Evolutionary conservation across 371 early-diverging fungal genomes (phyloP), one percentile per base, ranked within the genome.

Genomic region (Saksenaea oblongispora): DNA sequence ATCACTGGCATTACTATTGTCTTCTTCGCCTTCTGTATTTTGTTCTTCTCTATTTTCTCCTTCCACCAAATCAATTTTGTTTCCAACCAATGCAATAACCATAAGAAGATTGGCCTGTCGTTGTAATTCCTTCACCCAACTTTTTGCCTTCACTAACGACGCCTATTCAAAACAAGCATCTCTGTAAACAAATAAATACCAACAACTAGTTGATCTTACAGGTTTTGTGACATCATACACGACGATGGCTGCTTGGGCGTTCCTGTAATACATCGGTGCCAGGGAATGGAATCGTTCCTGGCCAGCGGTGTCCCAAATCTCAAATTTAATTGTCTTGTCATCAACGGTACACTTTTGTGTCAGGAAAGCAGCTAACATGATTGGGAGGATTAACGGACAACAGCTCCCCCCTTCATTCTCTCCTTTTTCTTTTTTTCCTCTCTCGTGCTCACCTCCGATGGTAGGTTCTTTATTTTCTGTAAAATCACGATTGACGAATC

Each of bases 221-320:
- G 89, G 79, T 75, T 95, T 94, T 37, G 97, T 96, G 65, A 98
- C 91, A 80, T 99, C 99, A 76, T 97, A 99, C 5, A 92, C 94
- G 9, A 96, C 93, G 5, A 95, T 86, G 5, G 95, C 95, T 13
- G 93, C 95, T 75, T 92, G 92, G 5, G 98, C 97, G 67, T 94
- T 95, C 56, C 98, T 84, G 78, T 98, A 99, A 78, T 98, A 98
- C 92, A 95, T 96, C 28, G 95, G 97, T 24, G 98, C 98, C 58
- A 99, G 85, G 18, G 89, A 89, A 70, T 89, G 88, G 62, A 87
- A 95, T 56, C 94, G 85, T 73, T 95, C 74, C 80, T 91, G 95
- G 39, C 90, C 93, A 17, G 94, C 94, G 14, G 95, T 95, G 68
- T 95, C 95, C 95, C 95, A 95, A 56, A 91, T 91, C 63, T 92